Evolutionary conservation across 495 filamentous ascomycete species (phyloP).

Genomic region (Pseudevernia furfuracea): DNA sequence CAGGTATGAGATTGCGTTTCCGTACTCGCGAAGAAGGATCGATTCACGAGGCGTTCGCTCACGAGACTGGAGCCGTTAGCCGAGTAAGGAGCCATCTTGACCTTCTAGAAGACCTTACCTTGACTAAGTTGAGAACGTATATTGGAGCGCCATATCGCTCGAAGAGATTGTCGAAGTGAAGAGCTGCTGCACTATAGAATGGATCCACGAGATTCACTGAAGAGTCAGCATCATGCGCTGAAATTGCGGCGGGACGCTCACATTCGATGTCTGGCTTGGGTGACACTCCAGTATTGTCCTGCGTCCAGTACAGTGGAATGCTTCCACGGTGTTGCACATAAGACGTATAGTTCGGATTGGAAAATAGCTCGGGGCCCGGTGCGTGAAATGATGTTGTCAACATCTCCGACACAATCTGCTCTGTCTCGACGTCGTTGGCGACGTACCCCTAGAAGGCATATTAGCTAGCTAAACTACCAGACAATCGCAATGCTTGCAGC

Average conservation of each 20-base stretch:
- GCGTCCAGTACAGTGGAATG: constrained; percentile 95
- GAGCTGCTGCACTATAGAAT: constrained; percentile 89
- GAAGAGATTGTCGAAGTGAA: constrained; percentile 96
- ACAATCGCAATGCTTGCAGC: background rate
- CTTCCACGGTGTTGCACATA: constrained; percentile 96
- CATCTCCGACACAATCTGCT: constrained; percentile 94
- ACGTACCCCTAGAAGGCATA: constrained; percentile 61
- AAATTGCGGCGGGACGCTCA: constrained; percentile 13
- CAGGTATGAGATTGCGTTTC: constrained; percentile 80
- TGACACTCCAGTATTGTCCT: constrained; percentile 90
- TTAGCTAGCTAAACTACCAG: constrained; percentile 17
- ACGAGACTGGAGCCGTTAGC: constrained; percentile 38
- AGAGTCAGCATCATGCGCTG: constrained; percentile 15
- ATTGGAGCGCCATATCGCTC: constrained; percentile 87
- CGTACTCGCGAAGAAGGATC: constrained; percentile 81
- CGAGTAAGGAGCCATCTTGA: background rate
- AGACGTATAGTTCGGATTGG: constrained; percentile 87
- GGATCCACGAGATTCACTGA: constrained; percentile 81
- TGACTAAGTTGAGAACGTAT: constrained; percentile 90
- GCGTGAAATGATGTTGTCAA: constrained; percentile 92
- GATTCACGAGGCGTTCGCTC: constrained; percentile 91
- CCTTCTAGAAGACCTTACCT: constrained; percentile 36
- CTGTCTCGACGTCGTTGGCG: constrained; percentile 98
- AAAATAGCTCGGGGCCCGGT: constrained; percentile 74
- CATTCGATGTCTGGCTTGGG: constrained; percentile 90